Evolutionary conservation across 768 basidiomycete species (phyloP).

Genomic region (Filobasidium wieringae): DNA sequence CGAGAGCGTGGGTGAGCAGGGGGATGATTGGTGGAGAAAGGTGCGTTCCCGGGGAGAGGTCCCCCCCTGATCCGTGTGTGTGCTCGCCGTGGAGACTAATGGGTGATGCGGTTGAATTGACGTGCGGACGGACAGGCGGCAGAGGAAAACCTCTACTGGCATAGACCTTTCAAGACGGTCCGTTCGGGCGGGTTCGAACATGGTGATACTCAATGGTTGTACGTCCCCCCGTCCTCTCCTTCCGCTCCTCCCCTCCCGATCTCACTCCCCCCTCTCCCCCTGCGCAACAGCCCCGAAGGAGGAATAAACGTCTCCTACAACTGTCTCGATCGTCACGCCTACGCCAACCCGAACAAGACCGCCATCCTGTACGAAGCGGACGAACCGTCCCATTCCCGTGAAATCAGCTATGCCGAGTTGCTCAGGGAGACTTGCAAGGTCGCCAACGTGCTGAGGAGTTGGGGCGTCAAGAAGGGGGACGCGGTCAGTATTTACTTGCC

Average conservation of each 20-base stretch:
- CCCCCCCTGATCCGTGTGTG: not conserved
- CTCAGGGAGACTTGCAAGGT: slow-evolving; percentile 76
- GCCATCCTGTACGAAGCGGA: slow-evolving; percentile 99
- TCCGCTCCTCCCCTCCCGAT: not conserved
- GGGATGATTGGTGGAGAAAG: slow-evolving; percentile 82
- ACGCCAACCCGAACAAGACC: slow-evolving; percentile 69
- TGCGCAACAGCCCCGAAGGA: slow-evolving; percentile 57
- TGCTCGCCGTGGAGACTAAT: slow-evolving; percentile 39
- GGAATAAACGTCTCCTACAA: slow-evolving; percentile 88
- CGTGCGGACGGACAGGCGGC: no score
- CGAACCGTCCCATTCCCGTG: slow-evolving; percentile 67
- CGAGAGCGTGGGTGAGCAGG: slow-evolving; percentile 60
- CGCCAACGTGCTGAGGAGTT: slow-evolving; percentile 79
- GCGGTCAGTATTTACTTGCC: slow-evolving; percentile 37
- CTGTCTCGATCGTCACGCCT: slow-evolving; percentile 93
- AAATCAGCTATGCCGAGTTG: slow-evolving; percentile 71
- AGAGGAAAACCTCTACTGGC: slow-evolving; percentile 67
- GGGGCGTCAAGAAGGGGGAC: slow-evolving; percentile 90
- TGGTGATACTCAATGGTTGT: slow-evolving; percentile 87
- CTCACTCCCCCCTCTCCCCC: not conserved
- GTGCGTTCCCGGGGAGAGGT: no score
- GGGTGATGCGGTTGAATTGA: slow-evolving; percentile 11
- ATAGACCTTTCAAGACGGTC: slow-evolving; percentile 78
- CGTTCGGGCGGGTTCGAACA: slow-evolving; percentile 66
- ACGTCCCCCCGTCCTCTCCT: not conserved